A percentile compares a stretch with the other conserved stretches of the same genome.
Conservation (phyloP, 805 yeast species). For the Komagataella ulmi region DNA sequence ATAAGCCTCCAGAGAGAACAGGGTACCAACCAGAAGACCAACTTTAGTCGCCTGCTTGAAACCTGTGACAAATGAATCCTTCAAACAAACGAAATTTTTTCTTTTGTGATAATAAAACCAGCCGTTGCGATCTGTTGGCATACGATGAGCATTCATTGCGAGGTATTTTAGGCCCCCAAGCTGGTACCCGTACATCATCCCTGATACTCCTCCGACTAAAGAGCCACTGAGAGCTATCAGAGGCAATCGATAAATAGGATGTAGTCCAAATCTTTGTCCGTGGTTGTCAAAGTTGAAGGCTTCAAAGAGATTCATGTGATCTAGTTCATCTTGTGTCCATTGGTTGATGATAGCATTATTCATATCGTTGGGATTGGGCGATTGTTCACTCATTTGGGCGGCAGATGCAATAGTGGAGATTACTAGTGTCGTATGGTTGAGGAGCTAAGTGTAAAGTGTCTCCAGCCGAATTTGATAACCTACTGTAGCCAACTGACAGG, state of each 20-base stretch:
- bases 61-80: constrained; percentile 38
- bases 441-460: background rate
- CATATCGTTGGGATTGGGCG: background rate
- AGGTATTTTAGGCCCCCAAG: constrained; percentile 44
- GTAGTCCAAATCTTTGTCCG: constrained; percentile 33
- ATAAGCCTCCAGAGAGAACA: constrained; percentile 49
- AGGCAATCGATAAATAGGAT: constrained; percentile 30
- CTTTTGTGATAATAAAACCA: constrained; percentile 85
- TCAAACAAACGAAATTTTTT: constrained; percentile 61
- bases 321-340: background rate
- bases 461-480: background rate
- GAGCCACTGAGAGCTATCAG: constrained; percentile 25
- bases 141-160: constrained; percentile 72
- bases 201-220: constrained; percentile 33
- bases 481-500: background rate
- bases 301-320: background rate
- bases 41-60: constrained; percentile 26
- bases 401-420: background rate
- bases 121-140: constrained; percentile 67
- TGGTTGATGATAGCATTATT: constrained; percentile 2
- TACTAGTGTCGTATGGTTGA: background rate
- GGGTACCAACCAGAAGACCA: constrained; percentile 28
- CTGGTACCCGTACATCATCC: constrained; percentile 47
- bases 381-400: background rate
- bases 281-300: constrained; percentile 2